Evolutionary conservation across 1,284 basidiomycete species (phyloP), one percentile per base, ranked within the genome.

Genomic region (Singerocomus rubriflavus): DNA sequence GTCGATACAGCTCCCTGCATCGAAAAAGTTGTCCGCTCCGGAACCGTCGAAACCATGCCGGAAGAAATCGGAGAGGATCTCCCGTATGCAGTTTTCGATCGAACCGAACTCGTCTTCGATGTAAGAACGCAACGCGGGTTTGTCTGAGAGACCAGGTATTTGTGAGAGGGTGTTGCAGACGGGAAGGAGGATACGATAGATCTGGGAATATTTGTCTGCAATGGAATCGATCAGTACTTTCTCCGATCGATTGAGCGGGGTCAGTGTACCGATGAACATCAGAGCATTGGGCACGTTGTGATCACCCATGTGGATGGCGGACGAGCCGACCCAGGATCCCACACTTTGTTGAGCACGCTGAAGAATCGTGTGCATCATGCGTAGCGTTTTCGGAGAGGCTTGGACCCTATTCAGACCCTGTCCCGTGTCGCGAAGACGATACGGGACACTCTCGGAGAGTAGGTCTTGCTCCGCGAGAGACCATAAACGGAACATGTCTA

Each of bases 281-380:
- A 90, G 75, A 4, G 88, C 85, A 59, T 91, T 91, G 3, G 88
- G 88, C n/a, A 91, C 88, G 60, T 91, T 91, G 71, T 91, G 88
- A 62, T 91, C 89, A 30, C 80, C 80, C 79, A 82, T 81, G 62
- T 82, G 79, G 48, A 79, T 57, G 65, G 79, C 71, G 34, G 74
- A 73, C 6, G 73, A 83, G 32, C 89, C 89, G 48, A 91, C 79
- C 88, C 89, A 91, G 37, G 77, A 77, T 0, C 88, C 89, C 12
- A 91, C 82, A 57, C 83, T 85, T 53, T 78, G 76, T 60, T 91
- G 88, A 0, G 88, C 87, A 58, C 85, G 84, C 57, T 89, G 79
- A 27, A 91, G 78, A 58, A 91, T 90, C 21, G 76, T 78, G 63
- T 90, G 86, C 88, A 91, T 91, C 81, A 88, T 83, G 21, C 85